These are phyloP conservation scores for Albugo laibachii DNA, from an alignment of 352 stramenopile species.

Conservation along the genomic window DNA sequence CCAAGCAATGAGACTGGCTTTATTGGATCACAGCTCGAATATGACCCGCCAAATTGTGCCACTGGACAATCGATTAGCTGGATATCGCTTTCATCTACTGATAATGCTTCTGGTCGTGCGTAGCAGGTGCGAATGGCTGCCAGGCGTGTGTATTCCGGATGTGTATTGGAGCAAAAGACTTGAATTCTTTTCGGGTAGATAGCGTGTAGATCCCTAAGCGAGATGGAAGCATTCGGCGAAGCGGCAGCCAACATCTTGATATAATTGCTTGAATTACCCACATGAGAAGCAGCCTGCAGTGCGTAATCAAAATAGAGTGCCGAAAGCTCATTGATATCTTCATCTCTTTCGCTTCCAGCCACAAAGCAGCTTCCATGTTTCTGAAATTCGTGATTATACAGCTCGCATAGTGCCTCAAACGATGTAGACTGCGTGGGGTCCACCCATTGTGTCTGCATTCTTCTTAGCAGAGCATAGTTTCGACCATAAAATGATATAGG, in stretches of 20 bases:
- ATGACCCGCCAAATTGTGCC: slow-evolving; percentile 2
- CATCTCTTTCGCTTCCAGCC: slow-evolving; percentile 11
- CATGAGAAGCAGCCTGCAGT: slow-evolving; percentile 21
- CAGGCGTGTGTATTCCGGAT: slow-evolving; percentile 33
- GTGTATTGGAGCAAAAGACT: slow-evolving; percentile 35
- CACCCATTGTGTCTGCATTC: slow-evolving; percentile 44
- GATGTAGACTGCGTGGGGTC: slow-evolving; percentile 29
- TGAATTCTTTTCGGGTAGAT: slow-evolving; percentile 42
- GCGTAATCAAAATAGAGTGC: slow-evolving; percentile 45
- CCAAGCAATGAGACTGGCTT: slow-evolving; percentile 9
- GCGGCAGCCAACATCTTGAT: slow-evolving; percentile 29
- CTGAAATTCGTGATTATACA: slow-evolving; percentile 73
- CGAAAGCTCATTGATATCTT: slow-evolving; percentile 24
- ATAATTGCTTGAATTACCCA: slow-evolving; percentile 19
- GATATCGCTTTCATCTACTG: neutral
- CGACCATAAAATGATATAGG: slow-evolving; percentile 18
- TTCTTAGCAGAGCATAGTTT: slow-evolving; percentile 21
- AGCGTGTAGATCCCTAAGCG: slow-evolving; percentile 16
- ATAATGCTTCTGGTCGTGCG: slow-evolving; percentile 16
- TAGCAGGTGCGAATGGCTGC: slow-evolving; percentile 51
- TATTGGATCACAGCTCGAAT: slow-evolving; percentile 6
- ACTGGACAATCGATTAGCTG: slow-evolving; percentile 9
- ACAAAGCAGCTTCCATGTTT: slow-evolving; percentile 67
- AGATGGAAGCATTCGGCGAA: slow-evolving; percentile 10
- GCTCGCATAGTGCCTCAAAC: slow-evolving; percentile 48